phyloP scores from a whole-genome alignment of 441 rosid genomes.

The Cnidoscolus chayamansa region DNA sequence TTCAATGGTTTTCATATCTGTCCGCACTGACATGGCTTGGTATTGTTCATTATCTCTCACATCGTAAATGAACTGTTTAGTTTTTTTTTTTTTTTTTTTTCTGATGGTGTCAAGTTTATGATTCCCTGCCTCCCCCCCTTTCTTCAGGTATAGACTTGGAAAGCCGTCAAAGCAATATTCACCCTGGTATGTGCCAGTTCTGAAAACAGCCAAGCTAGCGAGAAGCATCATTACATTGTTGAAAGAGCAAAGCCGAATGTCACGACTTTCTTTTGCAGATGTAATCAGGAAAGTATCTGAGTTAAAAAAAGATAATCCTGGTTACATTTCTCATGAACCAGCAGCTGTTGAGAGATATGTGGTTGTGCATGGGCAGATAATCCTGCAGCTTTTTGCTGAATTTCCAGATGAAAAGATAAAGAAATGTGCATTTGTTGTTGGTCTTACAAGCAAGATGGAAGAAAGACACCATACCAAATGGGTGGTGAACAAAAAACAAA shows the following conservation, averaged over 20 bases:
- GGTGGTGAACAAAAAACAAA: constrained; percentile 55
- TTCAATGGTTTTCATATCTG: no score
- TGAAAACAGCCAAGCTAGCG: constrained; percentile 61
- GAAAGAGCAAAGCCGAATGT: constrained; percentile 46
- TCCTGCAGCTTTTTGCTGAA: constrained; percentile 63
- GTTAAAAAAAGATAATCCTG: constrained; percentile 36
- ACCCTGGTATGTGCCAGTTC: constrained; percentile 60
- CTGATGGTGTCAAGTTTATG: background rate
- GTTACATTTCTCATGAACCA: constrained; percentile 55
- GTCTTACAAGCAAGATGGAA: constrained; percentile 64
- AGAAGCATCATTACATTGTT: constrained; percentile 55
- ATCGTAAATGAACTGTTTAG: no score
- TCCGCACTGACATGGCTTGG: no score
- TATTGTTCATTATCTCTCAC: no score
- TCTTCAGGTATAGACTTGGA: constrained; percentile 76
- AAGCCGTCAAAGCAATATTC: constrained; percentile 80
- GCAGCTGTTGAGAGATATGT: constrained; percentile 56
- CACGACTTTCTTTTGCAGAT: constrained; percentile 59
- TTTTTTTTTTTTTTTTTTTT: background rate
- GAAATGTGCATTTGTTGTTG: constrained; percentile 57
- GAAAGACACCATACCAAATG: constrained; percentile 69
- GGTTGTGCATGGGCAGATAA: constrained; percentile 80
- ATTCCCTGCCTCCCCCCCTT: background rate
- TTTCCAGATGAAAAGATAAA: constrained; percentile 42
- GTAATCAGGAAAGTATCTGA: constrained; percentile 49